phyloP scores from a whole-genome alignment of 2,329 filamentous ascomycete genomes.

The Aspergillus clavatus region DNA sequence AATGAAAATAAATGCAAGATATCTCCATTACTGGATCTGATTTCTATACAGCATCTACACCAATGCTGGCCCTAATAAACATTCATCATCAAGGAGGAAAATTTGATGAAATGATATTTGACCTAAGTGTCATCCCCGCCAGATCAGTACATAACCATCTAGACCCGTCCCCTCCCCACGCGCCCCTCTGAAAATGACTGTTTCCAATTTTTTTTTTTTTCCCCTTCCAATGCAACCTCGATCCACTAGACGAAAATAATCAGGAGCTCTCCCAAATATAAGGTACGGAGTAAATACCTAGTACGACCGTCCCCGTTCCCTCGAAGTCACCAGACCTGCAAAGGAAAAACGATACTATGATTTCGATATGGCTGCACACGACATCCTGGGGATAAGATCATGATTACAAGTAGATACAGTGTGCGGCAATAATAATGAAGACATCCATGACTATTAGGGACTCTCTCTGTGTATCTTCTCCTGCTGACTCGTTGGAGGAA shows the following conservation, averaged over 20 bases:
- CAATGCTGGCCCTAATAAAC: no score
- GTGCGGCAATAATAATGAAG: neutral
- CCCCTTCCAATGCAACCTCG: conserved; percentile 1
- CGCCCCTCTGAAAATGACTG: neutral
- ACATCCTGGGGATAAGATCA: neutral
- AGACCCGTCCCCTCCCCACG: conserved; percentile 2
- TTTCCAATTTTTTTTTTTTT: neutral
- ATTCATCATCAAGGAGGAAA: no score
- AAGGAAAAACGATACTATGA: no score
- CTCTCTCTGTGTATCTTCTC: neutral
- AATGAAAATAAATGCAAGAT: no score
- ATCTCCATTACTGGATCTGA: no score
- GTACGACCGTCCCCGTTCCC: neutral
- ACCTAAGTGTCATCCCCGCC: neutral
- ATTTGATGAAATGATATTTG: no score
- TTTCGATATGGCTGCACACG: no score
- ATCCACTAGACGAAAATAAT: conserved; percentile 12
- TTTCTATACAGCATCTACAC: no score
- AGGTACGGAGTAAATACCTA: no score
- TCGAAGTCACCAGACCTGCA: conserved; percentile 5
- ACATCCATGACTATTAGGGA: neutral
- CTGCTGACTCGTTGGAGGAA: neutral
- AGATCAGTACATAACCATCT: neutral
- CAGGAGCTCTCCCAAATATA: conserved; percentile 8
- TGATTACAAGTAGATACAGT: neutral